These are phyloP conservation scores for Chlamydomonas incerta DNA, from an alignment of 139 green algal genomes.

Conservation along the genomic window DNA sequence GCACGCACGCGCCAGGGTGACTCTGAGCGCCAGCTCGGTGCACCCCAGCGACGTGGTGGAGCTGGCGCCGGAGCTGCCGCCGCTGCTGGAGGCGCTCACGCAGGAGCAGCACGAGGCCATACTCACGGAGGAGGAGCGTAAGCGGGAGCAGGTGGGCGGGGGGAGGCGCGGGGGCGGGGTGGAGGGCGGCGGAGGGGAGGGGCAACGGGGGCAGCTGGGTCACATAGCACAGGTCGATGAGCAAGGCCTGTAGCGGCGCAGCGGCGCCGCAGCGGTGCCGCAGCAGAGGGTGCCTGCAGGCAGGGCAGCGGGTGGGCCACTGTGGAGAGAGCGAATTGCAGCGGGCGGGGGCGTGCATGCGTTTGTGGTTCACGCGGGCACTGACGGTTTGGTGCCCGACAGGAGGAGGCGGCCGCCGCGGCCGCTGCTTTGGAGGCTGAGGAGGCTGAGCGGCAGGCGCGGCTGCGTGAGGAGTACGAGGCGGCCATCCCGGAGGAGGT, in stretches of 20 bases:
- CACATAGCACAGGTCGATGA: too few relatives aligned
- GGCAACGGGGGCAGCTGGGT: too few relatives aligned
- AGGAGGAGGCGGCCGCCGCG: constrained; percentile 30
- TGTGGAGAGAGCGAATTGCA: too few relatives aligned
- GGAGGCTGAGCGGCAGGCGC: constrained; percentile 50
- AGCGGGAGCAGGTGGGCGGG: constrained; percentile 47
- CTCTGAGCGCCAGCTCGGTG: constrained; percentile 59
- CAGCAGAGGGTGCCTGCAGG: too few relatives aligned
- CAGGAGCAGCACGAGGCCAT: constrained; percentile 62
- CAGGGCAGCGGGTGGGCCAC: too few relatives aligned
- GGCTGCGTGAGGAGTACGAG: constrained; percentile 68
- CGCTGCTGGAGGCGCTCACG: constrained; percentile 59
- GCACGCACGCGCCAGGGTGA: too few relatives aligned
- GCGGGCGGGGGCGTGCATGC: too few relatives aligned
- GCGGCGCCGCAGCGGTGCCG: too few relatives aligned
- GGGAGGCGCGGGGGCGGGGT: not conserved
- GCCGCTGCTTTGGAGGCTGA: constrained; percentile 44
- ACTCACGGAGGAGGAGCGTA: constrained; percentile 50
- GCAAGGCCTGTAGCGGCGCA: too few relatives aligned
- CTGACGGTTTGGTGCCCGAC: not conserved
- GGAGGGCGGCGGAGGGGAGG: too few relatives aligned
- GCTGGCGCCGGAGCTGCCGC: constrained; percentile 45
- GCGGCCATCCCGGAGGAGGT: constrained; percentile 74
- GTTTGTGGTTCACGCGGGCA: too few relatives aligned
- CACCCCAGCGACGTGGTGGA: constrained; percentile 63